Base-by-base conservation (phyloP, 352 stramenopile species). In the Phytophthora crassamura region DNA sequence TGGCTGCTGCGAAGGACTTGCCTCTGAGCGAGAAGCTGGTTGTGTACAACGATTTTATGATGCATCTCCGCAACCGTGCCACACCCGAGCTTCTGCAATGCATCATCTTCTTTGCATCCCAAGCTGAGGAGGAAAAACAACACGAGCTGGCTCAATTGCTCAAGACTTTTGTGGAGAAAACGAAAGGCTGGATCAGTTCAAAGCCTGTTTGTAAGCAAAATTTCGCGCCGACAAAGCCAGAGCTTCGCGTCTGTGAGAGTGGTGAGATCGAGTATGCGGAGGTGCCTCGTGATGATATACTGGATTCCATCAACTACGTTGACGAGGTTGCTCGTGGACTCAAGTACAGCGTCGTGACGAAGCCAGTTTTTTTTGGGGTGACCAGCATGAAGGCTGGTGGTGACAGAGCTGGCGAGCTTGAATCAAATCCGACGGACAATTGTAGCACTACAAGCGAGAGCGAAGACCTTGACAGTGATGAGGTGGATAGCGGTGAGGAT, bases 51-150 rank as follows among this genome's bases (percentile, higher is more conserved):
- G 47, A 58, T 25, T 30, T 79, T 11, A 72, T 73, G 11, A 47
- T 34, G 15, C 74, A 88, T 59, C 39, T 91, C 55, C 87, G 83
- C 67, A 93, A 93, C 61, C 83, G 85, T 46, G 77, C 84, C 16
- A 92, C 85, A 1, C 79, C 78, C 0, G 81, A 93, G 53, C 65
- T 92, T 11, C 49, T 93, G 14, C 72, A 61, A 34, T 82, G 66
- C 36, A 83, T 65, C 14, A 55, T 81, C 36, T 88, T 77, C 57
- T 88, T 87, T 20, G 69, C 76, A 5, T 67, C 67, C 12, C 74
- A 75, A 6, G 79, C 80, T 35, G 65, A 82, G 38, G 36, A 77
- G 38, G 75, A 88, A 49, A 75, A 72, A 14, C 54, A 72, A 3
- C 40, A 56, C 8, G 78, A 89, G 18, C 73, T 81, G 48, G 75